These are phyloP conservation scores for Botrytis byssoidea DNA, from an alignment of 2,329 filamentous ascomycete species.

Conservation along the genomic window DNA sequence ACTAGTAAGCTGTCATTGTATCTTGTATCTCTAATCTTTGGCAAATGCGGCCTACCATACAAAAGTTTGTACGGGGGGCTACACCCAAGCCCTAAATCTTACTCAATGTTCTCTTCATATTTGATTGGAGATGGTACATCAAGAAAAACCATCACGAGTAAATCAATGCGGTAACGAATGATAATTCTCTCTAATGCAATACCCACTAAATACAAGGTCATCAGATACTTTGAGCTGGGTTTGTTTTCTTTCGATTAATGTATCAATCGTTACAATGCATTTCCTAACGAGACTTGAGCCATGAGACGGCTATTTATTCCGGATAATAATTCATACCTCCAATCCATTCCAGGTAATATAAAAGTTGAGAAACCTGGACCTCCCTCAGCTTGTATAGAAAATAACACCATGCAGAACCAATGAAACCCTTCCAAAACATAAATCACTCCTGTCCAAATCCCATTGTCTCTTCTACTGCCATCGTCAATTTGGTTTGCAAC, in stretches of 20 bases:
- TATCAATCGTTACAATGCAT: conserved; percentile 19
- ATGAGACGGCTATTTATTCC: conserved; percentile 1
- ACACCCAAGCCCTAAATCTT: neutral
- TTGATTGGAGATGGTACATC: neutral
- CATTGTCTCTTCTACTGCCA: conserved; percentile 97
- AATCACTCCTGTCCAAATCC: conserved; percentile 91
- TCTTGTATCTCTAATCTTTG: neutral
- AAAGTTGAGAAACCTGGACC: conserved; percentile 12
- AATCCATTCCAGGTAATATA: conserved; percentile 15
- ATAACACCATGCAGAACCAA: conserved; percentile 30
- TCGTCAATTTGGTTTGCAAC: conserved; percentile 85
- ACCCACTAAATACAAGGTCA: conserved; percentile 5
- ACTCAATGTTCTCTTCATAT: neutral
- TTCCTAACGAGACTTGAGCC: neutral
- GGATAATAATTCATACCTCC: conserved; percentile 11
- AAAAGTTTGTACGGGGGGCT: neutral
- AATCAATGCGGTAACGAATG: neutral
- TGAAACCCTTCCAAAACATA: conserved; percentile 25
- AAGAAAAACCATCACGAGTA: neutral
- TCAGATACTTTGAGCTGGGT: conserved; percentile 4
- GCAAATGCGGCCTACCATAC: neutral
- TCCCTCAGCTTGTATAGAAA: conserved; percentile 27
- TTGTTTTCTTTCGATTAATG: conserved; percentile 15
- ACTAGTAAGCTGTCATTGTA: neutral
- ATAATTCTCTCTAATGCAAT: conserved; percentile 2